phyloP scores from a whole-genome alignment of 2,329 filamentous ascomycete genomes.

The Blastomyces parvus region DNA sequence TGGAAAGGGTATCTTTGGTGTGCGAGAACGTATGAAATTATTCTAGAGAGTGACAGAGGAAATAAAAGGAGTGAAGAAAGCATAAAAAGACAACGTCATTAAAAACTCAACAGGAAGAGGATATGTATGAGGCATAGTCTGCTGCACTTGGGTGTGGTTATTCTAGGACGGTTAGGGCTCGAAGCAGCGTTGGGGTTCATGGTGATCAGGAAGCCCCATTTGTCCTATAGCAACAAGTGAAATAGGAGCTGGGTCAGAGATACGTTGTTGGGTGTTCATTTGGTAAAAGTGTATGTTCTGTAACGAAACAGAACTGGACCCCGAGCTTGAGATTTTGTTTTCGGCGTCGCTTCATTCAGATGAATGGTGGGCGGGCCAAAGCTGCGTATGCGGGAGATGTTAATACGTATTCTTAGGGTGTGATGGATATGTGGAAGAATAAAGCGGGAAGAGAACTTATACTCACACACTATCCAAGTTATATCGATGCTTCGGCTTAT shows the following conservation, averaged over 20 bases:
- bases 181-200: not conserved
- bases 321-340: not conserved
- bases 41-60: too few species aligned
- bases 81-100: not conserved
- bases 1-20: not conserved
- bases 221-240: not conserved
- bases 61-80: not conserved
- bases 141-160: not conserved
- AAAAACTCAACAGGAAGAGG: not conserved
- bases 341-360: not conserved
- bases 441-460: not conserved
- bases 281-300: not conserved
- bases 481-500: not conserved
- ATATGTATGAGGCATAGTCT: not conserved
- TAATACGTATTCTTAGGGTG: not conserved
- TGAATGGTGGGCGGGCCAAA: not conserved
- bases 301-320: not conserved
- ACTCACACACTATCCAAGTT: not conserved
- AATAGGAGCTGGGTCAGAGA: too few species aligned
- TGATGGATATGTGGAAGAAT: not conserved
- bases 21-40: not conserved
- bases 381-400: not conserved
- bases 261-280: not conserved
- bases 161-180: not conserved
- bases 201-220: not conserved